A percentile compares a stretch with the other conserved stretches of the same genome.
These are phyloP conservation scores for Gossypium arboreum DNA, from an alignment of 345 rosid genomes.

Conservation along the genomic window DNA sequence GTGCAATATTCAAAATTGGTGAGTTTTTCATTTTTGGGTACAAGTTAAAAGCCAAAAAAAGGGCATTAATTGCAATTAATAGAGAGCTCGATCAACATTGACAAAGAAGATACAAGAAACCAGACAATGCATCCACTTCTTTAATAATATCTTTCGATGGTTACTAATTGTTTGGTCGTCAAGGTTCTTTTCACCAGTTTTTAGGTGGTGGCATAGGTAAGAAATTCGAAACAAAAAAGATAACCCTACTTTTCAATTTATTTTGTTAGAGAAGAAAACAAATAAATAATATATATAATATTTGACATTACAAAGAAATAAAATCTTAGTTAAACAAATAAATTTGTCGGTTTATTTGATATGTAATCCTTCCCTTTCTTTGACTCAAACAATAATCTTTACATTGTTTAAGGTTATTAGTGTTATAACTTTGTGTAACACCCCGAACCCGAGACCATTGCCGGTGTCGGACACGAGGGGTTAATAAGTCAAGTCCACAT, in stretches of 20 bases:
- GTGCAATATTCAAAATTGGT: not conserved
- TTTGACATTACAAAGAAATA: too few relatives aligned
- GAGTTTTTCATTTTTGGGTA: not conserved
- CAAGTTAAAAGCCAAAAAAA: not conserved
- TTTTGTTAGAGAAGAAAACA: too few relatives aligned
- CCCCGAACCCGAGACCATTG: too few relatives aligned
- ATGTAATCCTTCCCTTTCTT: not conserved
- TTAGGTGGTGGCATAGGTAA: not conserved
- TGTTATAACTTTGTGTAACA: not conserved
- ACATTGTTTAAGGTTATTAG: not conserved
- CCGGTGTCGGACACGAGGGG: too few relatives aligned
- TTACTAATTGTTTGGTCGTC: too few relatives aligned
- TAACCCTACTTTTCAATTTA: too few relatives aligned
- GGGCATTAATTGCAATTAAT: not conserved
- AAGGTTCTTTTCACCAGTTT: too few relatives aligned
- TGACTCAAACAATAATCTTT: not conserved
- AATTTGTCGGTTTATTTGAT: not conserved
- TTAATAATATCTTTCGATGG: too few relatives aligned
- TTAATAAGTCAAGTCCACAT: too few relatives aligned
- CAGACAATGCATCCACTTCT: too few relatives aligned
- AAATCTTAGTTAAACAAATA: not conserved
- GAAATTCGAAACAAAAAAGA: not conserved
- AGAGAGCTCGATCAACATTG: not conserved
- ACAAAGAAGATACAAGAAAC: not conserved
- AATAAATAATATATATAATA: too few relatives aligned